Base-by-base conservation (phyloP, 805 yeast species). In the Metschnikowia santaceciliae region DNA sequence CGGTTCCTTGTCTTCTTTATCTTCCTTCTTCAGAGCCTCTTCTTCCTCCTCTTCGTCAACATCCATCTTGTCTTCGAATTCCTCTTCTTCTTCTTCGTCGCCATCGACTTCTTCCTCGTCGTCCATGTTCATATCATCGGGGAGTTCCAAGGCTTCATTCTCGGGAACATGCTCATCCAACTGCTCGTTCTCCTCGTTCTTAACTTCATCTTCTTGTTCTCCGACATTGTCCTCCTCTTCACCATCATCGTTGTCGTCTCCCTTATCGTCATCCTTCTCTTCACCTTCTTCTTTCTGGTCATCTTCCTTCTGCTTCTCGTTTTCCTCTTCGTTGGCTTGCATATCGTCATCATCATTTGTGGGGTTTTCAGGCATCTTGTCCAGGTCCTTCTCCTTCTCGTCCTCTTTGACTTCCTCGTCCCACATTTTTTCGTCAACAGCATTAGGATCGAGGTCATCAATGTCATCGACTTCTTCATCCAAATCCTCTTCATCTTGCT, bases 391-490 rank as follows among this genome's bases (percentile, higher is more conserved):
- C 61, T 90, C 96, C 62, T 89, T 88, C 19, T 80, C 77, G 55
- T 81, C 81, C 14, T 84, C 90, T 50, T 83, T 78, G 11, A 86
- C 88, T 64, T 92, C 90, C 61, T 91, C 97, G 62, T 92, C 94
- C 96, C 98, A 92, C 96, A 90, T 90, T 70, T 90, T 92, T 58
- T 92, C 97, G 65, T 92, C 98, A 46, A 92, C 82, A 3, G 96
- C 96, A 68, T 90, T 89, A 1, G 96, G 96, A 74, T 91, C 98
- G 55, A 86, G 75, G 50, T 90, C 96, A 65, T 88, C 96, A 32
- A 92, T 70, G 61, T 91, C 88, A 56, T 92, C 97, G 39, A 90
- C 78, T 63, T 90, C 92, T 56, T 91, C 97, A 62, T 91, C 97
- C 49, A 88, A 62, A 2, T 88, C 95, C 42, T 87, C 85, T 5